These are phyloP conservation scores for Suillus americanus DNA, from an alignment of 768 basidiomycete species.

Conservation along the genomic window DNA sequence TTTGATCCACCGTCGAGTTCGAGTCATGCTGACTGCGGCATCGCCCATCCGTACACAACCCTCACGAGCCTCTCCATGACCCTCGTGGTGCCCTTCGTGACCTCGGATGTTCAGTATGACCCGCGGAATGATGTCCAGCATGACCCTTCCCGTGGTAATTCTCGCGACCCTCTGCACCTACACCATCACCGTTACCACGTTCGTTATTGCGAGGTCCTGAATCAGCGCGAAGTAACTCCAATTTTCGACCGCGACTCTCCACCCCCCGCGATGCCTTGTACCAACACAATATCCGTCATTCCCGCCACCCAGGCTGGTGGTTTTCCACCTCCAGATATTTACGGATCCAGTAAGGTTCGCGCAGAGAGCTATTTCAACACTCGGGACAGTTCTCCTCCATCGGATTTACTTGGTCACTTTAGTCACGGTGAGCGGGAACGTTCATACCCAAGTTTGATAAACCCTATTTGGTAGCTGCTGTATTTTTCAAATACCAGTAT, in stretches of 20 bases:
- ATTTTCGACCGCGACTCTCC: too few species aligned
- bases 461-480: too few species aligned
- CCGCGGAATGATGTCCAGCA: too few species aligned
- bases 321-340: background rate
- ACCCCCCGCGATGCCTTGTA: background rate
- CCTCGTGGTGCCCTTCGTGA: background rate
- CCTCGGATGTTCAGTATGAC: too few species aligned
- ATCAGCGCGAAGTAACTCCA: too few species aligned
- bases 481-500: too few species aligned
- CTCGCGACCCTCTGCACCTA: background rate
- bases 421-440: background rate
- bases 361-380: background rate
- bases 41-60: too few species aligned
- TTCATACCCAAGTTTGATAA: background rate
- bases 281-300: background rate
- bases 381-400: background rate
- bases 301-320: background rate
- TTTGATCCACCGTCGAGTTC: too few species aligned
- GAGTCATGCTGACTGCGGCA: too few species aligned
- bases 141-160: background rate
- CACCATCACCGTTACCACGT: too few species aligned
- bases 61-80: too few species aligned
- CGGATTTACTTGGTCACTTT: background rate
- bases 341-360: background rate
- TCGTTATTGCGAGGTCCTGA: background rate